Evolutionary conservation across 1,284 basidiomycete species (phyloP), one percentile per base, ranked within the genome.

Genomic region (Marasmius tenuissimus): DNA sequence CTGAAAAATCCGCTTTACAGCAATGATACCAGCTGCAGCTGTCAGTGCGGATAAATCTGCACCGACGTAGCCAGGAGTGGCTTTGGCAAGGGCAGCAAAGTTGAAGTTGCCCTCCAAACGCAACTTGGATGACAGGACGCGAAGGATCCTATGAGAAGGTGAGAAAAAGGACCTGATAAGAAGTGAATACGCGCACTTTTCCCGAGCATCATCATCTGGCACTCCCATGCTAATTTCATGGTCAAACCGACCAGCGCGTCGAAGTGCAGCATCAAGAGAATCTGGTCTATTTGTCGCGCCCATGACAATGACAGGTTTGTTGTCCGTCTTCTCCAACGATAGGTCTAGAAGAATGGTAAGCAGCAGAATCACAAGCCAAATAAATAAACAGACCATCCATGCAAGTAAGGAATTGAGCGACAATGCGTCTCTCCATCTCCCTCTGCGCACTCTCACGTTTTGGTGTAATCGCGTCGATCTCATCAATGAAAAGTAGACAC

Each of bases 211-310:
- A 67, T 98, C 92, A 68, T 97, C 94, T 1, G 97, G 97, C 3
- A 98, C 96, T 27, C 94, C 93, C 91, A 98, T 96, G 58, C 92
- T 92, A 61, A 99, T 98, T 75, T 99, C 97, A 69, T 97, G 94
- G 72, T 98, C 97, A 68, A 99, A 99, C 47, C 97, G 81, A 2
- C 97, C 97, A 2, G 96, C 97, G 66, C 96, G 83, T 50, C 97
- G 87, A 12, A 98, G 78, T 0, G 97, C 97, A 0, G 96, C 89
- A 73, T 99, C 97, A 8, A 98, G 82, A 7, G 96, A 92, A 74
- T 98, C 97, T 0, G 96, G 96, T 49, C 97, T 83, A 74, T 98
- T 99, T 0, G 96, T 98, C 0, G 97, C 97, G 5, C 96, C 96
- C 65, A 98, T 96, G 33, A 99, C 93, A 61, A 98, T 89, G 37